phyloP scores from a whole-genome alignment of 352 stramenopile species.

The Globisporangium splendens region DNA sequence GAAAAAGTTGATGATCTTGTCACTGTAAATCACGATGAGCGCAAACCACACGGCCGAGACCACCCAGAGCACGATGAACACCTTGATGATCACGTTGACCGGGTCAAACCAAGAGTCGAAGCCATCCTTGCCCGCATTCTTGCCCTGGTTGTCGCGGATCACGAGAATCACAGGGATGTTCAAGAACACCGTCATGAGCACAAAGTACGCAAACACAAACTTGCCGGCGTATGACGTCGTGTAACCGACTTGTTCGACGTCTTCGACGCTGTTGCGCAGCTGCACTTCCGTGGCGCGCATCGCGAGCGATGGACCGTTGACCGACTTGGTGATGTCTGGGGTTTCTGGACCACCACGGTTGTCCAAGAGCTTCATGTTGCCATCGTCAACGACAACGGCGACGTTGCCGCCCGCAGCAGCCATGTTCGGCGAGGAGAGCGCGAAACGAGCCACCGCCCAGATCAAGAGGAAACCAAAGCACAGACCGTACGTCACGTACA shows the following conservation, averaged over 20 bases:
- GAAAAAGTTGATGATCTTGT: conserved; percentile 64
- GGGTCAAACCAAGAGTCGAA: conserved; percentile 55
- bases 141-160: conserved; percentile 56
- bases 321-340: conserved; percentile 26
- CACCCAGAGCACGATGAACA: conserved; percentile 61
- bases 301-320: conserved; percentile 31
- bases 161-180: conserved; percentile 52
- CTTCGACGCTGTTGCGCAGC: conserved; percentile 39
- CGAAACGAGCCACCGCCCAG: conserved; percentile 23
- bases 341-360: conserved; percentile 51
- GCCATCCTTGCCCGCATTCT: conserved; percentile 28
- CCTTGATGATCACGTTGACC: conserved; percentile 47
- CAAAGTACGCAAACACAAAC: conserved; percentile 55
- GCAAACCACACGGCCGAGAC: conserved; percentile 50
- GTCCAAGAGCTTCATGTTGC: conserved; percentile 54
- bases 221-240: conserved; percentile 35
- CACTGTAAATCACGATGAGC: conserved; percentile 36
- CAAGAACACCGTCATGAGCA: conserved; percentile 47
- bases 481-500: conserved; percentile 50
- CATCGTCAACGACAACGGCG: conserved; percentile 18
- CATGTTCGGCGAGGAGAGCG: conserved; percentile 13
- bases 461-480: conserved; percentile 30
- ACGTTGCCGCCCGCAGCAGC: conserved; percentile 11
- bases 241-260: conserved; percentile 51
- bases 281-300: conserved; percentile 43